Percentiles rank a stretch among this genome's conserved stretches.
Evolutionary conservation across 495 filamentous ascomycete genomes (phyloP).

Genomic region (Bacidia gigantensis): DNA sequence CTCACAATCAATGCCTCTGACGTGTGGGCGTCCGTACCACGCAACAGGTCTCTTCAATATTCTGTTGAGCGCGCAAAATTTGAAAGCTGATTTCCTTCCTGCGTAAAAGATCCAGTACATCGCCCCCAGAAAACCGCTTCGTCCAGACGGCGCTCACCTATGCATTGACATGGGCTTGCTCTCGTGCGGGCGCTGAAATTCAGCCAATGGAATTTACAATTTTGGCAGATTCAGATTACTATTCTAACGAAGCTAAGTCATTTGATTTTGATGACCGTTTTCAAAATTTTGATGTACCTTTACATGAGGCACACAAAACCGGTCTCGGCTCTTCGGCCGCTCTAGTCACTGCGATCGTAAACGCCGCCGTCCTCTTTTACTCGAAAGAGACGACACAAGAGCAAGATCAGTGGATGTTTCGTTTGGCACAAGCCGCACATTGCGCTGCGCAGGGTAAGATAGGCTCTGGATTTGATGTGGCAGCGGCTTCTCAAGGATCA

Average conservation of each 20-base stretch:
- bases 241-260: slow-evolving; percentile 51
- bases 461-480: slow-evolving; percentile 94
- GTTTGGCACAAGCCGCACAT: slow-evolving; percentile 84
- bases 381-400: slow-evolving; percentile 31
- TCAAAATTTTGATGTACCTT: slow-evolving; percentile 59
- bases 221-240: slow-evolving; percentile 91
- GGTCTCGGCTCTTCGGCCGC: slow-evolving; percentile 92
- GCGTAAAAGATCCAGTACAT: slow-evolving; percentile 17
- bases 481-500: slow-evolving; percentile 78
- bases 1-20: too few relatives aligned
- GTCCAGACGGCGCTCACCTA: slow-evolving; percentile 83
- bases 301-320: slow-evolving; percentile 80
- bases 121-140: slow-evolving; percentile 56
- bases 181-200: slow-evolving; percentile 41
- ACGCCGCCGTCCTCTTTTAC: slow-evolving; percentile 64
- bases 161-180: slow-evolving; percentile 66
- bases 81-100: slow-evolving; percentile 21
- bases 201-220: slow-evolving; percentile 66
- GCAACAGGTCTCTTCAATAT: too few relatives aligned
- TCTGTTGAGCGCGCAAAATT: too few relatives aligned
- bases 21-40: too few relatives aligned
- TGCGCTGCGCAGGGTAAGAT: slow-evolving; percentile 95
- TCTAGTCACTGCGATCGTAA: slow-evolving; percentile 78
- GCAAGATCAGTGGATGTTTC: slow-evolving; percentile 45
- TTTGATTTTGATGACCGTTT: slow-evolving; percentile 38